Evolutionary conservation across 2,329 filamentous ascomycete species (phyloP).

Genomic region (Colletotrichum sp.): DNA sequence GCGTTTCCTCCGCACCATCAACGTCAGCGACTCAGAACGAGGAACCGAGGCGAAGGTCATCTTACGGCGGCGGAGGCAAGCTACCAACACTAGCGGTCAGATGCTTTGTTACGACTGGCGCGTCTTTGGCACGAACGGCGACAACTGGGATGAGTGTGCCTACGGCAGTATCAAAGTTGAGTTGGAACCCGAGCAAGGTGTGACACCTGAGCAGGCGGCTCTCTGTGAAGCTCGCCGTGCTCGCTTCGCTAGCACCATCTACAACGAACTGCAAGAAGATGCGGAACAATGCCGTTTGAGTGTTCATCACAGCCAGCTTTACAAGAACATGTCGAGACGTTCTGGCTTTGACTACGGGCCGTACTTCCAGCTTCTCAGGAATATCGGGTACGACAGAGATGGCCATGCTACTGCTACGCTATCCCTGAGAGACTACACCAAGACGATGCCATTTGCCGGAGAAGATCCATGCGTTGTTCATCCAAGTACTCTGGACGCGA

Average conservation of each 20-base stretch:
- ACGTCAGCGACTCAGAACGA: background rate
- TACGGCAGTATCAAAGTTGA: constrained; percentile 5
- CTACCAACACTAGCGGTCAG: background rate
- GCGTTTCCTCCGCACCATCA: background rate
- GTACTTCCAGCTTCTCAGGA: constrained; percentile 1
- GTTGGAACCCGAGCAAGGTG: background rate
- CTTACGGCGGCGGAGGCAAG: constrained; percentile 7
- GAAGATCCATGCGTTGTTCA: constrained; percentile 14
- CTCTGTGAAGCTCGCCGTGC: background rate
- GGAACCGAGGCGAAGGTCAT: constrained; percentile 3
- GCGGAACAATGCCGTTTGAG: background rate
- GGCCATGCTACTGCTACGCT: background rate
- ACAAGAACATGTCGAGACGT: background rate
- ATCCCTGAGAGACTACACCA: background rate
- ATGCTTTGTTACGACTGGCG: background rate
- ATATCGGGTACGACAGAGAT: background rate
- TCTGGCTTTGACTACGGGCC: constrained; percentile 10
- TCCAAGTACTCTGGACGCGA: constrained; percentile 1
- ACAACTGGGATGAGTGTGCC: background rate
- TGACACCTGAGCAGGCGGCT: background rate
- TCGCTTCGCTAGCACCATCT: background rate
- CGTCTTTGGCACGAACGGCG: background rate
- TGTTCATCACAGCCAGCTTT: background rate
- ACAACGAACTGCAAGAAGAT: background rate
- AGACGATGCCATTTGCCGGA: constrained; percentile 5